Evolutionary conservation across 768 basidiomycete genomes (phyloP).

Genomic region (Sporobolomyces phaffii): DNA sequence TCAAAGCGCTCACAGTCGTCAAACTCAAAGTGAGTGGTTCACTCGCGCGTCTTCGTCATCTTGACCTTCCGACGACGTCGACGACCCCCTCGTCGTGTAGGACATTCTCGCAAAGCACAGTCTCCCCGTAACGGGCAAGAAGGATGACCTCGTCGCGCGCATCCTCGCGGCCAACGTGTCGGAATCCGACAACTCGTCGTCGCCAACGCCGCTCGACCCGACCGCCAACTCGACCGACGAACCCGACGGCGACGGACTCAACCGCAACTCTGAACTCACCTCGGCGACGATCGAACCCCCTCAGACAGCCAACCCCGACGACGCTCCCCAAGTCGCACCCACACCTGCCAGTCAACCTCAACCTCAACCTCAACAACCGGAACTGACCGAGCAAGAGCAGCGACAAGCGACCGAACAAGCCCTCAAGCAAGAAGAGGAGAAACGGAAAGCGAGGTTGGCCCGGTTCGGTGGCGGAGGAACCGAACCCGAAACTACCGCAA

Average conservation of each 20-base stretch:
- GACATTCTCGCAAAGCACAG: conserved; percentile 34
- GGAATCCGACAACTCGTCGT: background rate
- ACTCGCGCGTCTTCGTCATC: background rate
- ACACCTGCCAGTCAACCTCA: no score
- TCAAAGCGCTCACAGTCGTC: conserved; percentile 42
- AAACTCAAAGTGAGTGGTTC: conserved; percentile 41
- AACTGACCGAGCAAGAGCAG: background rate
- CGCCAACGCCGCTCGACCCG: conserved; percentile 16
- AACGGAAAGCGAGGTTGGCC: conserved; percentile 23
- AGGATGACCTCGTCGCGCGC: conserved; percentile 43
- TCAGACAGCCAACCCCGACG: no score
- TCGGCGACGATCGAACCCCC: no score
- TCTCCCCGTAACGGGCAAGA: conserved; percentile 40
- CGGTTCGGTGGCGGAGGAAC: conserved; percentile 32
- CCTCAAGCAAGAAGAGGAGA: conserved; percentile 9
- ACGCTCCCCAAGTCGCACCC: no score
- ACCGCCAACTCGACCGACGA: conserved; percentile 8
- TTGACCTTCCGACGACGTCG: background rate
- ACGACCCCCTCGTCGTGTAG: background rate
- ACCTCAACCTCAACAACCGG: no score
- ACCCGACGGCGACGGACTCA: conserved; percentile 6
- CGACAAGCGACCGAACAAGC: background rate
- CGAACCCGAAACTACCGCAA: background rate
- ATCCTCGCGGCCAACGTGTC: conserved; percentile 30
- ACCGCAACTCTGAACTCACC: background rate